These are phyloP conservation scores for Suillus brevipes DNA, from an alignment of 768 basidiomycete species.

Conservation along the genomic window DNA sequence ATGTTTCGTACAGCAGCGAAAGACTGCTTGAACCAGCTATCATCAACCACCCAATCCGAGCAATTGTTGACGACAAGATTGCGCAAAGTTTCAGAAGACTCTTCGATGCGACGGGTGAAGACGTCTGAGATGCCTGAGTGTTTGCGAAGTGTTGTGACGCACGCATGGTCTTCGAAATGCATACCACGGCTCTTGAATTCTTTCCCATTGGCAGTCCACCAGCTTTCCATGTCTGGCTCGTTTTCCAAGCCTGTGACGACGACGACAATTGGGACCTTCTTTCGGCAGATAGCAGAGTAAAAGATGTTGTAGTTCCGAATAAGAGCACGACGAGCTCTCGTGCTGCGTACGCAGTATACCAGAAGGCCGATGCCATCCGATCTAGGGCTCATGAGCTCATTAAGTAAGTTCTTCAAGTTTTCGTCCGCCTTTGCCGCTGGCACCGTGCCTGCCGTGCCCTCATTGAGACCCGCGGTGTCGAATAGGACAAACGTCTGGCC, in stretches of 20 bases:
- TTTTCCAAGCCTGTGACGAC: conserved; percentile 42
- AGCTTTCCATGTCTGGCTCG: conserved; percentile 29
- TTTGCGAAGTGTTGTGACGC: conserved; percentile 37
- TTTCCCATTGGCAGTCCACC: conserved; percentile 37
- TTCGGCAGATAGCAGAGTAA: conserved; percentile 38
- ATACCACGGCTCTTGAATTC: conserved; percentile 20
- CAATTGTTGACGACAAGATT: conserved; percentile 25
- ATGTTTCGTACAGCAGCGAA: conserved; percentile 4
- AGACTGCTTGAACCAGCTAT: conserved; percentile 8
- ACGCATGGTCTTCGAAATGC: conserved; percentile 35
- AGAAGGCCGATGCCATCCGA: conserved; percentile 28
- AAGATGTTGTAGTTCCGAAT: conserved; percentile 41
- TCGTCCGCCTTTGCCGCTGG: conserved; percentile 15
- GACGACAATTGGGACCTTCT: conserved; percentile 39
- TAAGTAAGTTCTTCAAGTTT: conserved; percentile 22
- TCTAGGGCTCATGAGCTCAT: conserved; percentile 18
- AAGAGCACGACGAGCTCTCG: conserved; percentile 31
- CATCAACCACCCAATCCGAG: neutral
- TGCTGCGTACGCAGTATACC: conserved; percentile 37
- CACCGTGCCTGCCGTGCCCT: conserved; percentile 19
- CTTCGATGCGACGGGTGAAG: neutral
- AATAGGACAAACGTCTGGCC: conserved; percentile 19
- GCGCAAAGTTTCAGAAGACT: conserved; percentile 25
- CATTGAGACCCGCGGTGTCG: conserved; percentile 42
- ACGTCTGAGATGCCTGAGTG: conserved; percentile 7